A percentile compares a stretch with the other conserved stretches of the same genome.
phyloP scores from a whole-genome alignment of 345 rosid species.

The Ricinus communis region DNA sequence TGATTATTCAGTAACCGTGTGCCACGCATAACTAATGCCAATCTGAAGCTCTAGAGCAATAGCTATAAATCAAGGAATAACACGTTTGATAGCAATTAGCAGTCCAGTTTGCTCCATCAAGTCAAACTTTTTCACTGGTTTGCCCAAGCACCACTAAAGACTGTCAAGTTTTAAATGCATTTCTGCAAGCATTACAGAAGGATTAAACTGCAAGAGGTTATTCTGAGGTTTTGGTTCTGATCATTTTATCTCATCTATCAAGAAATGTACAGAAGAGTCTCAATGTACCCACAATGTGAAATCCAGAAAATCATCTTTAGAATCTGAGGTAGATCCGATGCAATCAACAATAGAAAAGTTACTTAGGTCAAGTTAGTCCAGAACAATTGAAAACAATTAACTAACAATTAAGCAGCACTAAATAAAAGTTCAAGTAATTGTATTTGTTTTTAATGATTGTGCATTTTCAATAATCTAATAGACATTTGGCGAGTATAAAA shows the following conservation, averaged over 20 bases:
- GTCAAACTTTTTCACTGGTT: background rate
- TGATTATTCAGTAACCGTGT: background rate
- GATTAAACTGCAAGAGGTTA: background rate
- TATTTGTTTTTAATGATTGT: background rate
- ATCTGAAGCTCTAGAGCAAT: background rate
- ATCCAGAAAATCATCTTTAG: background rate
- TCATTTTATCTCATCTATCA: background rate
- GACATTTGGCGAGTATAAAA: background rate
- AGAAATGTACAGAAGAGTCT: background rate
- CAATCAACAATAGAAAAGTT: background rate
- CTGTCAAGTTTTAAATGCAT: background rate
- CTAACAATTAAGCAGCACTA: background rate
- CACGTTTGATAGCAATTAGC: background rate
- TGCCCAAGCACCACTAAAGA: background rate
- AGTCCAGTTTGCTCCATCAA: background rate
- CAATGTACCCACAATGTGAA: background rate
- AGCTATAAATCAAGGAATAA: background rate
- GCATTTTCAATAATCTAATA: constrained; percentile 13
- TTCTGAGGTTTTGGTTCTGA: background rate
- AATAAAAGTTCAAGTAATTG: no score
- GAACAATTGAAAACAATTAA: background rate
- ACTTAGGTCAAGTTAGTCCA: background rate
- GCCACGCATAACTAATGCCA: background rate
- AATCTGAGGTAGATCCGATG: background rate
- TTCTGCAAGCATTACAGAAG: background rate